Percentiles rank a stretch among this genome's conserved stretches.
These are phyloP conservation scores for Debaryomyces hansenii DNA, from an alignment of 805 yeast species.

Conservation along the genomic window DNA sequence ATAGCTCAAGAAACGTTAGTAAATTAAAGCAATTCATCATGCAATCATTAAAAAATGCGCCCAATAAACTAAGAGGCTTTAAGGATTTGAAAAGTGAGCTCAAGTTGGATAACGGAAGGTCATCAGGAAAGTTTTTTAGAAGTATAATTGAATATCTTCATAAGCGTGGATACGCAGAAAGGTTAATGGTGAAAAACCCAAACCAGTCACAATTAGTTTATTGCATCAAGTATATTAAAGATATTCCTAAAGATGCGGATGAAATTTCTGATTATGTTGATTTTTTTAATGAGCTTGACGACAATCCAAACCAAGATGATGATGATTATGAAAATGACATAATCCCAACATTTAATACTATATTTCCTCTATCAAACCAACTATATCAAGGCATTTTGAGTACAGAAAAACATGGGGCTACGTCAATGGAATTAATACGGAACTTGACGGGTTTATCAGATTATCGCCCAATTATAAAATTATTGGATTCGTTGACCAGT, in stretches of 20 bases:
- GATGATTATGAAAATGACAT: slow-evolving; percentile 11
- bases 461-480: slow-evolving; percentile 49
- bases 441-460: slow-evolving; percentile 56
- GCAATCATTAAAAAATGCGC: slow-evolving; percentile 54
- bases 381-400: slow-evolving; percentile 48
- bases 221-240: slow-evolving; percentile 42
- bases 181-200: slow-evolving; percentile 47
- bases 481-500: slow-evolving; percentile 50
- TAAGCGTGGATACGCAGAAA: slow-evolving; percentile 46
- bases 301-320: slow-evolving; percentile 23
- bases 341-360: slow-evolving; percentile 45
- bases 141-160: slow-evolving; percentile 48
- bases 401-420: slow-evolving; percentile 50
- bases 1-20: slow-evolving; percentile 28
- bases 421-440: slow-evolving; percentile 55
- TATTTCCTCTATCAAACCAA: slow-evolving; percentile 68
- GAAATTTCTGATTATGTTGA: slow-evolving; percentile 41
- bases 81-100: slow-evolving; percentile 62
- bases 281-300: slow-evolving; percentile 17
- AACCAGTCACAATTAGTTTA: slow-evolving; percentile 32
- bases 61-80: slow-evolving; percentile 59
- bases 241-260: slow-evolving; percentile 48
- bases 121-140: slow-evolving; percentile 47
- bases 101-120: slow-evolving; percentile 43
- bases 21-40: slow-evolving; percentile 40